Base-by-base conservation (phyloP, 2,329 filamentous ascomycete genomes). In the Talaromyces sp. region DNA sequence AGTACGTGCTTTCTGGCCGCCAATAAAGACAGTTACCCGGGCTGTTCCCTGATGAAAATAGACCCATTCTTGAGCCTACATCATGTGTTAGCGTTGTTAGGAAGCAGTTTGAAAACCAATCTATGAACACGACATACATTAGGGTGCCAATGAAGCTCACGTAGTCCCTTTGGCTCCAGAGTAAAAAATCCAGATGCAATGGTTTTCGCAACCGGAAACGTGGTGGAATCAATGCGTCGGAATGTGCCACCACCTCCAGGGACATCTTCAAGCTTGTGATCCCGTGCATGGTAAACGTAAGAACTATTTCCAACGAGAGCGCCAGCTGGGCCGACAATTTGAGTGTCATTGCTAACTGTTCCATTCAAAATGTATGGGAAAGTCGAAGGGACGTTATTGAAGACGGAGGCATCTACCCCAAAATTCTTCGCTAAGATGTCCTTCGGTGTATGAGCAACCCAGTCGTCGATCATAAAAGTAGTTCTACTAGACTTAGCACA, bases 401-500 rank as follows among this genome's bases (percentile, higher is more conserved):
- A 90, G 54, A 88, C 82, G 0, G 83, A 83, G 24, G 82, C 80
- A 58, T 85, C 80, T 22, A 90, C 82, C 24, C 87, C 86, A 68
- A 90, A 90, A 78, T 90, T 90, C 78, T 89, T 90, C 41, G 88
- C 87, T 0, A 90, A 79, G 52, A 91, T 81, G 1, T 80, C 78
- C 63, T 84, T 85, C 0, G 89, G 88, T 0, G 88, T 90, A 71
- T 90, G 88, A 0, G 84, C 78, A 41, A 91, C 81, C 88, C 88
- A 90, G 77, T 91, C 88, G 68, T 88, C 87, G 27, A 90, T 81
- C 77, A 87, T 89, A 80, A 90, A 91, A 0, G 89, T 90, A 0
- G 86, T 89, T n/a, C 86, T 85, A 19, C 13, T 33, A 47, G 39
- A 31, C 27, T 66, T 6, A 37, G 35, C 24, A 41, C 57, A 24